A percentile compares a stretch with the other conserved stretches of the same genome.
These are phyloP conservation scores for Verbena officinalis DNA, from an alignment of 257 asterid genomes.

Conservation along the genomic window DNA sequence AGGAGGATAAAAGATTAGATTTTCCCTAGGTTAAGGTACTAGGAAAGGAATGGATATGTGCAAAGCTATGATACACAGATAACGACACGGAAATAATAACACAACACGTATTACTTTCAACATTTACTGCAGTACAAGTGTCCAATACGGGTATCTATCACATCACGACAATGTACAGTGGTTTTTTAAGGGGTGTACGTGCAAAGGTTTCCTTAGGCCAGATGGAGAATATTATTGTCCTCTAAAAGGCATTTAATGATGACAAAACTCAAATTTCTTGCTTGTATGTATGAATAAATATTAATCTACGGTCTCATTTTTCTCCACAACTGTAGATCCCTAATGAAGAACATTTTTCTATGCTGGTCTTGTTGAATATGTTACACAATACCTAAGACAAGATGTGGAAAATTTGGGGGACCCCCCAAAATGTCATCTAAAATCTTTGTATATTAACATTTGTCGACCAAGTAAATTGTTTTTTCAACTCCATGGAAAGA, in stretches of 20 bases:
- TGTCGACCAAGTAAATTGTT: neutral
- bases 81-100: too few species aligned
- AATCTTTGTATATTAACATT: neutral
- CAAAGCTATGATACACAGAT: too few species aligned
- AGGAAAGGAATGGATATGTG: too few species aligned
- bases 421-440: neutral
- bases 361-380: neutral
- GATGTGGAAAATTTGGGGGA: slow-evolving; percentile 13
- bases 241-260: neutral
- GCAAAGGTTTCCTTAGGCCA: too few species aligned
- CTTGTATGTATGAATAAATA: neutral
- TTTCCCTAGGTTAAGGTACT: too few species aligned
- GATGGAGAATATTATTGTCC: too few species aligned
- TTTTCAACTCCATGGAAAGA: neutral
- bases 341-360: neutral
- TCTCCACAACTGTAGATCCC: neutral
- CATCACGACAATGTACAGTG: too few species aligned
- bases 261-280: neutral
- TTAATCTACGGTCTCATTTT: neutral
- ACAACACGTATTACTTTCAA: too few species aligned
- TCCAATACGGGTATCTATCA: too few species aligned
- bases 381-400: neutral
- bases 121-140: too few species aligned
- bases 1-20: too few species aligned
- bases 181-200: too few species aligned